These are phyloP conservation scores for Amphichorda felina DNA, from an alignment of 2,329 filamentous ascomycete species.

Conservation along the genomic window DNA sequence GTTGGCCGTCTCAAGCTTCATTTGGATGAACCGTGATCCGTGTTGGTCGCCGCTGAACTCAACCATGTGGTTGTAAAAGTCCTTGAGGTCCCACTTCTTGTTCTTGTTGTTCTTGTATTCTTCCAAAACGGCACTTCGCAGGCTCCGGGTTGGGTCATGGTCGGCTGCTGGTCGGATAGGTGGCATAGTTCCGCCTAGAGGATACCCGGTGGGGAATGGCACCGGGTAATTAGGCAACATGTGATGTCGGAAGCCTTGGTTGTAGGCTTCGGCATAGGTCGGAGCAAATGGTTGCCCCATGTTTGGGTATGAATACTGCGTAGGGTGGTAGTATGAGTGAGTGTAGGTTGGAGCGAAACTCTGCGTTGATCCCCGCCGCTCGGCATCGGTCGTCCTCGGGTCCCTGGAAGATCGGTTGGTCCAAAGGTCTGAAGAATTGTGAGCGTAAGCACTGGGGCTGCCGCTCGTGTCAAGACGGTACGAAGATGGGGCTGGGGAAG, in stretches of 20 bases:
- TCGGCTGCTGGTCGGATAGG: slow-evolving; percentile 32
- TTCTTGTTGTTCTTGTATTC: slow-evolving; percentile 74
- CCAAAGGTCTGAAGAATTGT: slow-evolving; percentile 24
- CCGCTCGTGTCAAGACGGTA: slow-evolving; percentile 16
- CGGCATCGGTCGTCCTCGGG: slow-evolving; percentile 20
- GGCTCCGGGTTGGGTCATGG: slow-evolving; percentile 44
- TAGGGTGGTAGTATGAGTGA: slow-evolving; percentile 17
- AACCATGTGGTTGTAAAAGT: slow-evolving; percentile 78
- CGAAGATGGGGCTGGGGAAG: slow-evolving; percentile 18
- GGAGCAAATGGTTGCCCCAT: slow-evolving; percentile 22
- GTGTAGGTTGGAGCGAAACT: slow-evolving; percentile 17
- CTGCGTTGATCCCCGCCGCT: slow-evolving; percentile 22
- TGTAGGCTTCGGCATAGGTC: slow-evolving; percentile 24
- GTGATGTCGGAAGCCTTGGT: slow-evolving; percentile 19
- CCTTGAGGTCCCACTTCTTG: slow-evolving; percentile 70
- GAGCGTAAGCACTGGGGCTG: slow-evolving; percentile 12
- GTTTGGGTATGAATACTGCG: slow-evolving; percentile 14
- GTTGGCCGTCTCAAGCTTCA: slow-evolving; percentile 83
- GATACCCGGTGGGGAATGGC: slow-evolving; percentile 8
- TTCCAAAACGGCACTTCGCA: slow-evolving; percentile 63
- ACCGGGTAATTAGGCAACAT: slow-evolving; percentile 16
- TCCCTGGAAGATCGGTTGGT: slow-evolving; percentile 20
- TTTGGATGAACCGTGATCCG: slow-evolving; percentile 90
- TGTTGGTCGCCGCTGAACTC: slow-evolving; percentile 96
- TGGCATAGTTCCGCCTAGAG: slow-evolving; percentile 9